Evolutionary conservation across 306 rosid genomes (phyloP), one percentile per base, ranked within the genome.

Genomic region (Cercis canadensis): DNA sequence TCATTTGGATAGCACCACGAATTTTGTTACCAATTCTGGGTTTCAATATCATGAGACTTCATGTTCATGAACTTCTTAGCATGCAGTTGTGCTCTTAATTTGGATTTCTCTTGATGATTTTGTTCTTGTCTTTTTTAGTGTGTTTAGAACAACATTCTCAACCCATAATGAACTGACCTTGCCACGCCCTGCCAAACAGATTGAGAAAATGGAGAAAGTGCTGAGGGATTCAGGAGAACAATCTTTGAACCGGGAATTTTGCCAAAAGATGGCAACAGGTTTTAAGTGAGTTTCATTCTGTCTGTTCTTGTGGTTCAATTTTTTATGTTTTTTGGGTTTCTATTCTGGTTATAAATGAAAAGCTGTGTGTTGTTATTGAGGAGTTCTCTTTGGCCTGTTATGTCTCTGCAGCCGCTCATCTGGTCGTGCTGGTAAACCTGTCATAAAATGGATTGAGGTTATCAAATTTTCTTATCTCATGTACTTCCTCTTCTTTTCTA

Each of bases 361-460:
- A 67, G 3, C 1, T 39, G 53, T 72, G 12, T 45, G 15, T 70
- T 69, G 36, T 63, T 49, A 58, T 33, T 77, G 81, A 66, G 69
- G 32, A 24, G 12, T 73, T 66, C 29, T 67, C 61, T 75, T 72
- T 84, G 68, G 41, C 32, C 11, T 81, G 61, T 72, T 61, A 13
- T 82, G 65, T 34, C 13, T 74, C 24, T 86, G 82, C 88, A 94
- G 97, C 77, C 88, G 82, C 57, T 89, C 96, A 0, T 69, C 92
- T 15, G 99, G 83, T 73, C 97, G 97, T 61, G 97, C 97, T 37
- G 99, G 96, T 71, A 91, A 94, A 44, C 97, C 99, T 21, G 18
- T 82, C 46, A 18, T 94, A 57, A 94, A 86, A 77, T 89, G 96
- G 96, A 78, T 73, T 8, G 91, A 94, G 96, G 97, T 94, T 43